Percentiles rank a stretch among this genome's conserved stretches.
Conservation (phyloP, 1,284 basidiomycete species). For the Marasmius sp. region DNA sequence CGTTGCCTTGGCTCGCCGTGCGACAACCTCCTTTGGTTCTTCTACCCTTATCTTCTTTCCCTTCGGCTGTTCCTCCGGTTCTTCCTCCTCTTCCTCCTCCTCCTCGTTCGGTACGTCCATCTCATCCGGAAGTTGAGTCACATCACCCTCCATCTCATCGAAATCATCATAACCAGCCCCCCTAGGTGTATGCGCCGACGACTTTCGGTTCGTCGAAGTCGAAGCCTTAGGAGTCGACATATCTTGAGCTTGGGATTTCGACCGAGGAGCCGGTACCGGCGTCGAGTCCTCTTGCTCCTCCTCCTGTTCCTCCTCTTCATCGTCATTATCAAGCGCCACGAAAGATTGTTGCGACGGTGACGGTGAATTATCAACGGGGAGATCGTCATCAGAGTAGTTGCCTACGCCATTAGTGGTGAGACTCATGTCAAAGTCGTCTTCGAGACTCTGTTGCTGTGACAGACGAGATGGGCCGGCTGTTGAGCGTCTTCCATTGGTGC, state of each 20-base stretch:
- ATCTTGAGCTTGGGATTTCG: background rate
- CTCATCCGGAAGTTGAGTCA: slow-evolving; percentile 46
- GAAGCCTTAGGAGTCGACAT: background rate
- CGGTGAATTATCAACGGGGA: slow-evolving; percentile 8
- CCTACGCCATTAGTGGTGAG: slow-evolving; percentile 34
- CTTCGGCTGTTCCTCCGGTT: slow-evolving; percentile 31
- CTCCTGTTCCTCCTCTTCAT: slow-evolving; percentile 37
- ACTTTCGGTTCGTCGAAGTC: background rate
- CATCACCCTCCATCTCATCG: slow-evolving; percentile 51
- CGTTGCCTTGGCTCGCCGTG: slow-evolving; percentile 21
- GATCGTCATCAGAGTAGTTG: slow-evolving; percentile 25
- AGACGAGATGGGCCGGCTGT: slow-evolving; percentile 38
- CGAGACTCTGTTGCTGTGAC: slow-evolving; percentile 42
- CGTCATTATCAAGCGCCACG: slow-evolving; percentile 45
- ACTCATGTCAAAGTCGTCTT: slow-evolving; percentile 25
- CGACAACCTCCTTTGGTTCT: slow-evolving; percentile 32
- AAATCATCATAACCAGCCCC: slow-evolving; percentile 31
- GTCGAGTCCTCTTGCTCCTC: slow-evolving; percentile 30
- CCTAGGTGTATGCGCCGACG: background rate
- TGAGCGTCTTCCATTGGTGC: slow-evolving; percentile 34
- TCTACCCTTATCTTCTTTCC: background rate
- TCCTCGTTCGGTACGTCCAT: slow-evolving; percentile 29
- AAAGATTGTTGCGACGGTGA: slow-evolving; percentile 43
- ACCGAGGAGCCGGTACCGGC: slow-evolving; percentile 16
- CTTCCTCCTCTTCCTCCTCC: slow-evolving; percentile 30